Evolutionary conservation across 2,329 filamentous ascomycete species (phyloP), one percentile per base, ranked within the genome.

Genomic region (Mollisiaceae sp.): DNA sequence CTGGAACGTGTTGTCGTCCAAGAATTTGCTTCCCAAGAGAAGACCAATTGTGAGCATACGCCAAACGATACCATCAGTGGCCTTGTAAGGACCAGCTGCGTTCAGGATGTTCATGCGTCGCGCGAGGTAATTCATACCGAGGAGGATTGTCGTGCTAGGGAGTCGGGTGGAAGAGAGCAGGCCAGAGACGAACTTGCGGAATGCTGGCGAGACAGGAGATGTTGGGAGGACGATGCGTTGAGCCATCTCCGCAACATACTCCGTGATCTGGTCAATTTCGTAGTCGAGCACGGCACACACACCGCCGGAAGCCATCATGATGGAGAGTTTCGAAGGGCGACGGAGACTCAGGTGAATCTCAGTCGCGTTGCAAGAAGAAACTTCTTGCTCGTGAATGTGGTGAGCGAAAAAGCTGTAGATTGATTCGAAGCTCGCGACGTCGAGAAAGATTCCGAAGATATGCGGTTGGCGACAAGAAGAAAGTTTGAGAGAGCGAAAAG

Each of bases 1-100:
- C 81, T 91, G 89, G 81, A 92, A 92, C 39, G 89, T 92, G 77
- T 92, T 92, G 79, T 92, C 89, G 72, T 92, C 89, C 69, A 92
- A 78, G 76, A 92, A 92, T 79, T 92, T 92, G 82, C 89, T 91
- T 65, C 89, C 89, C 60, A 92, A 81, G 60, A 92, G 82, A 58
- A 92, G 80, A 45, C 86, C 84, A 59, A 90, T 88, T 27, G 89
- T 91, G 68, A 91, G 83, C 78, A 91, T 86, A 62, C 88, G 86
- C 78, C 90, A 91, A 62, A 91, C 82, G 73, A 89, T 84, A 60
- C 84, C 85, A 71, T 86, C 83, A 35, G 77, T 81, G 63, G 79
- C 70, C 65, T 76, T 78, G 69, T 65, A 67, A 12, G 64, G 60
- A 52, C 79, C 77, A 15, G 78, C 79, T 58, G 76, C 75, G 38